Conservation (phyloP, 169 alveolate species). For the Eimeria acervulina region DNA sequence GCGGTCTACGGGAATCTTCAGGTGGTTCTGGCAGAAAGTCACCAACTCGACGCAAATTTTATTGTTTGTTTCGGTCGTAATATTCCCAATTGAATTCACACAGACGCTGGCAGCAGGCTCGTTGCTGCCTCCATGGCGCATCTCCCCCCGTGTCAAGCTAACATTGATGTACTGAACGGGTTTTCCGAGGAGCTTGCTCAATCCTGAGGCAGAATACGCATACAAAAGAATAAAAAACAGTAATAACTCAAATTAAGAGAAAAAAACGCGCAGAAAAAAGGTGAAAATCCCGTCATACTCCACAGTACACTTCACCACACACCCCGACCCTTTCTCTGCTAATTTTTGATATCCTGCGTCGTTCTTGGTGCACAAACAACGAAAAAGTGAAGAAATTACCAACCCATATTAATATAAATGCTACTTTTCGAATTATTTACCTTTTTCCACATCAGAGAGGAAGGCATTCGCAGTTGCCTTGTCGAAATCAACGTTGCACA, state of each 20-base stretch:
- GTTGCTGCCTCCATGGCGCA: constrained; percentile 69
- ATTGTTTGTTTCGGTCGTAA: constrained; percentile 6
- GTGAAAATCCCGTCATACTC: too few species aligned
- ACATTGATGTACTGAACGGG: constrained; percentile 61
- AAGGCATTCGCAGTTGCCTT: constrained; percentile 41
- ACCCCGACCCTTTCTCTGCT: too few species aligned
- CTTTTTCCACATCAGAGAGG: constrained; percentile 32
- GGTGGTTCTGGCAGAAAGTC: not conserved
- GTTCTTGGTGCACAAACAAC: too few species aligned
- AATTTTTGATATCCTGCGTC: too few species aligned
- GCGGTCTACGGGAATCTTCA: constrained; percentile 43
- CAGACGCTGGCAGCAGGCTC: constrained; percentile 60
- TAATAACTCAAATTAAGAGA: too few species aligned
- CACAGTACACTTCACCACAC: too few species aligned
- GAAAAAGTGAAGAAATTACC: too few species aligned
- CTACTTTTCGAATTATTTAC: not conserved
- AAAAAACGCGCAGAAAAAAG: too few species aligned
- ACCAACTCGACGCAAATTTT: constrained; percentile 15
- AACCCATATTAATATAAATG: not conserved
- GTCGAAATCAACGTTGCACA: not conserved
- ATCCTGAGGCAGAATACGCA: not conserved
- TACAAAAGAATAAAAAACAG: not conserved
- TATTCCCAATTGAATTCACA: constrained; percentile 32
- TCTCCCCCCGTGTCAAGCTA: not conserved
- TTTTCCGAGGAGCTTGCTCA: constrained; percentile 44